phyloP scores from a whole-genome alignment of 2,329 filamentous ascomycete species.

The Colletotrichum gloeosporioides region DNA sequence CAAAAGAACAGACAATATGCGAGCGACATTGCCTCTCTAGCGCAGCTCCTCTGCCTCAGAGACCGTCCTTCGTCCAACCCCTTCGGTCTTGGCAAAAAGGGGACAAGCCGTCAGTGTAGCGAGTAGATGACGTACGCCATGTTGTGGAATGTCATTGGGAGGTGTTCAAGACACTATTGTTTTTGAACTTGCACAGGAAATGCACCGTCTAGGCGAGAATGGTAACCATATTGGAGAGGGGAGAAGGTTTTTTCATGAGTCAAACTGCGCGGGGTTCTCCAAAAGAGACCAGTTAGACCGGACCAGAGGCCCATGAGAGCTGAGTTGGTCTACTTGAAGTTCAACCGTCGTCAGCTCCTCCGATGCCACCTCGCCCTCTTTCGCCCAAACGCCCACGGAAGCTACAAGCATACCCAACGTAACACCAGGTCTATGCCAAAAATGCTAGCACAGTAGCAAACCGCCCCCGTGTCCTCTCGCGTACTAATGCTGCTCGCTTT shows the following conservation, averaged over 20 bases:
- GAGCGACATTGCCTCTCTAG: not conserved
- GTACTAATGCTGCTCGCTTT: not conserved
- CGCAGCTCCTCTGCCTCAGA: not conserved
- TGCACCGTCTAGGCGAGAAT: not conserved
- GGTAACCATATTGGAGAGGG: not conserved
- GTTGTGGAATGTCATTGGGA: not conserved
- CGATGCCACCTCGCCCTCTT: not conserved
- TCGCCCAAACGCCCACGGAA: not conserved
- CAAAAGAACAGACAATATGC: not conserved
- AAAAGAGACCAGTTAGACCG: not conserved
- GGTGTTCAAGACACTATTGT: not conserved
- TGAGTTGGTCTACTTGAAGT: not conserved
- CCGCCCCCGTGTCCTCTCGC: not conserved
- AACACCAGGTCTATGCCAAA: not conserved
- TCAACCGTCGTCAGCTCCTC: not conserved
- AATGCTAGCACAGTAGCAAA: not conserved
- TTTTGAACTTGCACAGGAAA: not conserved
- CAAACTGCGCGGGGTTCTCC: not conserved
- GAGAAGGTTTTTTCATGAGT: not conserved
- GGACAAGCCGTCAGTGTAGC: not conserved
- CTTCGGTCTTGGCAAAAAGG: constrained; percentile 13
- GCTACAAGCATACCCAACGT: not conserved
- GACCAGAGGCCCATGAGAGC: not conserved
- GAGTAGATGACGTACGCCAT: constrained; percentile 1
- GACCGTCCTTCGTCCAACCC: not conserved